Base-by-base conservation (phyloP, 208 protist species). In the Leishmania aethiopica region DNA sequence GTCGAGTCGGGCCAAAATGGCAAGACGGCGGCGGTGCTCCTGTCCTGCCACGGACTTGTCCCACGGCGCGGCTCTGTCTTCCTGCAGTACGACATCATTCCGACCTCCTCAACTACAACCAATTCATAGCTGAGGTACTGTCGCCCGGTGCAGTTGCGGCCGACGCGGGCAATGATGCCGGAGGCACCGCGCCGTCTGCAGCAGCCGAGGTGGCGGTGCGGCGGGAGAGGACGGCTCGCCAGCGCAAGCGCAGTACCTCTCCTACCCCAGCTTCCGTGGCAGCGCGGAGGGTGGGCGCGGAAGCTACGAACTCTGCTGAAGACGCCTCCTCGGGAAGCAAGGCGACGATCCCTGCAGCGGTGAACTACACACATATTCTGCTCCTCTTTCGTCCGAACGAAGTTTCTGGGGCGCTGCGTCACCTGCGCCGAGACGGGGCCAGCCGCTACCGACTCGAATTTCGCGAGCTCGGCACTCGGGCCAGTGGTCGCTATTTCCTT, bases 361-460 rank as follows among this genome's bases (percentile, higher is more conserved):
- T 79, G 17, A 81, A 83, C 80, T 96, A 96, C 81, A 62, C 64
- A 5, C 85, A 88, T 75, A 78, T 94, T 45, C 59, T 94, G 28
- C 67, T 96, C 3, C 80, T 96, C 42, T 70, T 94, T 22, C 93
- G 93, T n/a, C 84, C 86, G 15, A 92, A 92, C 77, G 93, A 96
- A 77, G 79, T 91, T 42, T 49, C 78, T 45, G 85, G 85, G 1
- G 84, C 83, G 13, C 79, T 94, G 62, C 45, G 28, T 13, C 84
- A 82, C 78, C 78, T 94, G 49, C 80, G 85, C 28, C 11, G 35
- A n/a, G 71, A 80, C 17, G 81, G 75, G 8, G 78, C 83, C 42
- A 78, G 74, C 51, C 84, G 89, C 60, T 81, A 86, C 51, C 74
- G 85, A 10, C 49, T 60, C 4, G 81, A 67, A 74, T 80, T 73